Evolutionary conservation across 140 eudicot genomes (phyloP).

Genomic region (Ambrosia hybrid): DNA sequence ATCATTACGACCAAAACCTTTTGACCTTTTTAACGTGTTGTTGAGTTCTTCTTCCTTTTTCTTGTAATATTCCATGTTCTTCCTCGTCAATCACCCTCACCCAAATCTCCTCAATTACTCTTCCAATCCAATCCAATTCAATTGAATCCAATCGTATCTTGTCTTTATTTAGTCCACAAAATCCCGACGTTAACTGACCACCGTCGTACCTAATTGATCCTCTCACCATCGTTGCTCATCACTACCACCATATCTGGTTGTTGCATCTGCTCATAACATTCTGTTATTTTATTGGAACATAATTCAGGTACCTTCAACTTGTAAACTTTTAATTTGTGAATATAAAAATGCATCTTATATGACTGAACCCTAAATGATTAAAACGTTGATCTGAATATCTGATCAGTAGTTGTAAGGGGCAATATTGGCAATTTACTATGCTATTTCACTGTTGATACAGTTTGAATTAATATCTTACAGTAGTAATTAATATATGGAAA

Average conservation of each 20-base stretch:
- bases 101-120: constrained; percentile 2
- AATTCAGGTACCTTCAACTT: constrained; percentile 27
- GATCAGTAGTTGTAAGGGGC: no score
- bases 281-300: constrained; percentile 9
- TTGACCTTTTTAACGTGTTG: constrained; percentile 25
- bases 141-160: background rate
- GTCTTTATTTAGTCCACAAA: background rate
- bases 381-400: no score
- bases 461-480: no score
- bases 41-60: constrained; percentile 13
- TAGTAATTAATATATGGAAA: background rate
- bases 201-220: constrained; percentile 8
- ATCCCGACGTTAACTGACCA: background rate
- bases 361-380: constrained; percentile 15
- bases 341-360: background rate
- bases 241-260: constrained; percentile 12
- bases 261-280: constrained; percentile 3
- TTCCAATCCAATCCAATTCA: constrained; percentile 1
- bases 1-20: background rate
- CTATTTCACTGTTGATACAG: no score
- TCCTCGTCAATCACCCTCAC: constrained; percentile 15
- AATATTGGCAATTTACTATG: no score
- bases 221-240: constrained; percentile 21
- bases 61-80: constrained; percentile 22
- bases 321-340: background rate